Conservation (phyloP, 768 basidiomycete species). For the Leccinellum luteum region DNA sequence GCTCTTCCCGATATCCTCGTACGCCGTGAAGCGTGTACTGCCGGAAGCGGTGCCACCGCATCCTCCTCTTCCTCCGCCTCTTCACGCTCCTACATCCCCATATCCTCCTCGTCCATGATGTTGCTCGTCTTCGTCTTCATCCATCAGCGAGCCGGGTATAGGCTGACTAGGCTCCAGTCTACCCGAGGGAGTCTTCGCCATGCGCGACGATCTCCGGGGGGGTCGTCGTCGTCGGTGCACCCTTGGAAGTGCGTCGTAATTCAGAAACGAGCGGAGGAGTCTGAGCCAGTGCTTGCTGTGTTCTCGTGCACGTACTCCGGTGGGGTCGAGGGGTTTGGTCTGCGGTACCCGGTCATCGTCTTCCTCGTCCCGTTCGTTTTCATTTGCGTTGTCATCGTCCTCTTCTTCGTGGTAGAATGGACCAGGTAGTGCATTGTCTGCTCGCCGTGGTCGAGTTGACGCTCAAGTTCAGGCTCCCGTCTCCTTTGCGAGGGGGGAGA, state of each 20-base stretch:
- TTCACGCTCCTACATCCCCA: conserved; percentile 21
- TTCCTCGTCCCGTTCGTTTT: conserved; percentile 18
- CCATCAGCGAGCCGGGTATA: conserved; percentile 45
- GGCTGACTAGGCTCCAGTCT: conserved; percentile 23
- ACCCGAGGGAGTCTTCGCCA: conserved; percentile 6
- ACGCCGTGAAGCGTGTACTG: conserved; percentile 19
- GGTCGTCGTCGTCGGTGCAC: not conserved
- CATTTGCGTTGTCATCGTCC: conserved; percentile 27
- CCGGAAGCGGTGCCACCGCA: conserved; percentile 33
- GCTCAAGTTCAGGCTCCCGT: conserved; percentile 11
- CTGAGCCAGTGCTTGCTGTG: conserved; percentile 5
- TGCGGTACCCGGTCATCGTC: conserved; percentile 6
- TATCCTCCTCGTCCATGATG: conserved; percentile 19
- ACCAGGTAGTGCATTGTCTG: conserved; percentile 41
- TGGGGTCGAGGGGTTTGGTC: conserved; percentile 11
- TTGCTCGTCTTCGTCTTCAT: conserved; percentile 33
- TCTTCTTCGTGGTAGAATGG: conserved; percentile 44
- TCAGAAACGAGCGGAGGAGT: conserved; percentile 18
- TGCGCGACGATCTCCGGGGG: not conserved
- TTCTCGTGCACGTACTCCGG: conserved; percentile 9
- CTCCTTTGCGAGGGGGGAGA: conserved; percentile 12
- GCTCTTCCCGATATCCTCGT: conserved; percentile 19
- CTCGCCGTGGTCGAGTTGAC: conserved; percentile 11
- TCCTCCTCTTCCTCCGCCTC: conserved; percentile 30
- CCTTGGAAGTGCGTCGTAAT: conserved; percentile 8